Evolutionary conservation across 805 yeast genomes (phyloP).

Genomic region (Zygoascus biomembranicola): DNA sequence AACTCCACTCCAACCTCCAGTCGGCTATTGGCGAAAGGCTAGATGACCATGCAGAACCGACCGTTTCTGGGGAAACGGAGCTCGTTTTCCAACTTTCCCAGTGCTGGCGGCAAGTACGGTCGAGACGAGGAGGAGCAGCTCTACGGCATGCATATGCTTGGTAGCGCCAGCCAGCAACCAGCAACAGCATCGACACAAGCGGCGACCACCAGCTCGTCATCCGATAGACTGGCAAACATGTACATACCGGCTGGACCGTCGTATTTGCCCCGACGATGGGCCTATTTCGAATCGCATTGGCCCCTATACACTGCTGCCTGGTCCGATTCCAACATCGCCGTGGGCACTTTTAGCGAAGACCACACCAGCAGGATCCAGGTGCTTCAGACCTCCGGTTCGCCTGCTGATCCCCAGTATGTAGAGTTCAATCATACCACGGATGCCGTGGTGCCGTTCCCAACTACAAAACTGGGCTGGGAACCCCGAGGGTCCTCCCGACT

Average conservation of each 20-base stretch:
- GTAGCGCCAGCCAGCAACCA: neutral
- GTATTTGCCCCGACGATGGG: constrained; percentile 27
- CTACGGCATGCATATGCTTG: neutral
- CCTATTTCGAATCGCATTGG: constrained; percentile 40
- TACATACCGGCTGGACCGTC: neutral
- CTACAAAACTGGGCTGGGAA: constrained; percentile 70
- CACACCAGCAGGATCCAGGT: constrained; percentile 39
- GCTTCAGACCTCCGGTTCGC: neutral
- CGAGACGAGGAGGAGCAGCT: constrained; percentile 5
- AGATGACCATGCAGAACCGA: constrained; percentile 4
- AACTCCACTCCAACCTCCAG: too few species aligned
- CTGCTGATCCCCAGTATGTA: neutral
- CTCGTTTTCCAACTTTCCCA: constrained; percentile 20
- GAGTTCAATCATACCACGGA: constrained; percentile 46
- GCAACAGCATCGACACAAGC: neutral
- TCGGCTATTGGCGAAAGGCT: neutral
- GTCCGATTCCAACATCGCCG: constrained; percentile 43
- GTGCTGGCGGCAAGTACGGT: neutral
- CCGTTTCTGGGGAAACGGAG: constrained; percentile 21
- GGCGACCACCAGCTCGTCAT: neutral
- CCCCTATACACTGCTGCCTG: constrained; percentile 49
- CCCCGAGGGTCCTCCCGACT: constrained; percentile 37
- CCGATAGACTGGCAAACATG: neutral
- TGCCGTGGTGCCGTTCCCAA: constrained; percentile 52
- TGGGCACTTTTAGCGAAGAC: constrained; percentile 79